phyloP scores from a whole-genome alignment of 2,329 filamentous ascomycete genomes.

The Diaporthe citriasiana region DNA sequence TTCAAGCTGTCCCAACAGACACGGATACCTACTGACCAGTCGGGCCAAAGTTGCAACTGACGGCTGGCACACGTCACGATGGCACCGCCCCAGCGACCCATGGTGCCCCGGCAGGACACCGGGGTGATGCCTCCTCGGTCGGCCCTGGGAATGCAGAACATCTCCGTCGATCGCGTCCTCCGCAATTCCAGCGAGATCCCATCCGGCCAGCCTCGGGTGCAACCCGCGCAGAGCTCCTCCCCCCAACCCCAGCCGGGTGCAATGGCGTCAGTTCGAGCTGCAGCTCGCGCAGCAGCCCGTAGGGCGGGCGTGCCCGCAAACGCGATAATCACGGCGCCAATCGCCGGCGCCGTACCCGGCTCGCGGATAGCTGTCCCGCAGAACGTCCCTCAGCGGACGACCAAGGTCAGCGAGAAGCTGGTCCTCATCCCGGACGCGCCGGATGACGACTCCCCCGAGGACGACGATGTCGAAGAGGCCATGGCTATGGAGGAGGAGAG shows the following conservation, averaged over 20 bases:
- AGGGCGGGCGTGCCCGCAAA: conserved; percentile 45
- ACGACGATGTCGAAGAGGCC: conserved; percentile 59
- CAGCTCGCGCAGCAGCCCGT: conserved; percentile 38
- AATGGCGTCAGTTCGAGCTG: conserved; percentile 39
- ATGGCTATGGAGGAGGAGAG: conserved; percentile 67
- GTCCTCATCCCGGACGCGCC: conserved; percentile 90
- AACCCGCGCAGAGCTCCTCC: conserved; percentile 23
- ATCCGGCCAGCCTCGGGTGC: conserved; percentile 86
- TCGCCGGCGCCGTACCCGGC: conserved; percentile 53
- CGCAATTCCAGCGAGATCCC: conserved; percentile 96
- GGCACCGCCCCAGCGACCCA: conserved; percentile 44
- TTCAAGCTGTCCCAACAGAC: not conserved
- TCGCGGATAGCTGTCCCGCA: conserved; percentile 60
- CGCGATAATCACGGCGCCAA: conserved; percentile 22
- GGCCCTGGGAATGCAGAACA: conserved; percentile 72
- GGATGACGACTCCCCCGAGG: conserved; percentile 66
- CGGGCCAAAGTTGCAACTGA: not conserved
- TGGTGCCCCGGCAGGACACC: conserved; percentile 46
- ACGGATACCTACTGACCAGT: not conserved
- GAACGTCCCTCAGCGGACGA: conserved; percentile 84
- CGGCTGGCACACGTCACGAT: conserved; percentile 1
- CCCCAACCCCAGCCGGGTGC: conserved; percentile 39
- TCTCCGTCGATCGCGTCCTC: conserved; percentile 94
- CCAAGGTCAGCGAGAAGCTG: conserved; percentile 97
- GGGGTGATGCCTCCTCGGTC: conserved; percentile 14